phyloP scores from a whole-genome alignment of 2,329 filamentous ascomycete genomes.

The Pseudofabraea citricarpa region DNA sequence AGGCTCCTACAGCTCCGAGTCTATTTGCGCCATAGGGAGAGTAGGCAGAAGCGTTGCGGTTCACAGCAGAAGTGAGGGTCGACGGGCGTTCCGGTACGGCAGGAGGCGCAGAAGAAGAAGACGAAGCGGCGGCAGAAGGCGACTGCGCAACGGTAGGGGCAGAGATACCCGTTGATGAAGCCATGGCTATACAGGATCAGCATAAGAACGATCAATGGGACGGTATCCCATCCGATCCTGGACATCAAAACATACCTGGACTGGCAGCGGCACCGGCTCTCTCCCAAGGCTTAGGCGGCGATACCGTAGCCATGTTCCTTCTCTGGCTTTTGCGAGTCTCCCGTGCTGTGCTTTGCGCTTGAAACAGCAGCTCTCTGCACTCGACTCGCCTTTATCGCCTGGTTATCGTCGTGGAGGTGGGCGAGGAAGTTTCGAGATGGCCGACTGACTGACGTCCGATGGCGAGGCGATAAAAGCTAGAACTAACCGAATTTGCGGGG shows the following conservation, averaged over 20 bases:
- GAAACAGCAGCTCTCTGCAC: too few species aligned
- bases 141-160: conserved; percentile 38
- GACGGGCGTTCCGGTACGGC: conserved; percentile 77
- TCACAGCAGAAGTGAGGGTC: conserved; percentile 72
- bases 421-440: too few species aligned
- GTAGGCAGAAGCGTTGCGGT: conserved; percentile 83
- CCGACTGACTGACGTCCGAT: conserved; percentile 9
- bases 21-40: conserved; percentile 56
- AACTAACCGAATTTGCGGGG: conserved; percentile 8
- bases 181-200: conserved; percentile 25
- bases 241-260: conserved; percentile 22
- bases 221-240: conserved; percentile 5
- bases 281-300: conserved; percentile 98
- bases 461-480: not conserved
- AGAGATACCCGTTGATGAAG: conserved; percentile 31
- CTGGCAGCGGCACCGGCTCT: conserved; percentile 49
- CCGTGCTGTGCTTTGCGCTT: too few species aligned
- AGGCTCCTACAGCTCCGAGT: conserved; percentile 42
- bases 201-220: conserved; percentile 6
- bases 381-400: too few species aligned
- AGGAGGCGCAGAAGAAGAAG: conserved; percentile 45
- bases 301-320: conserved; percentile 49
- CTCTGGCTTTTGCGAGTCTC: too few species aligned
- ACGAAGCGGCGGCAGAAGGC: conserved; percentile 32
- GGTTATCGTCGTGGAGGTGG: too few species aligned